Conservation (phyloP, 192 early-diverging fungal genomes). For the Lobosporangium transversale region DNA sequence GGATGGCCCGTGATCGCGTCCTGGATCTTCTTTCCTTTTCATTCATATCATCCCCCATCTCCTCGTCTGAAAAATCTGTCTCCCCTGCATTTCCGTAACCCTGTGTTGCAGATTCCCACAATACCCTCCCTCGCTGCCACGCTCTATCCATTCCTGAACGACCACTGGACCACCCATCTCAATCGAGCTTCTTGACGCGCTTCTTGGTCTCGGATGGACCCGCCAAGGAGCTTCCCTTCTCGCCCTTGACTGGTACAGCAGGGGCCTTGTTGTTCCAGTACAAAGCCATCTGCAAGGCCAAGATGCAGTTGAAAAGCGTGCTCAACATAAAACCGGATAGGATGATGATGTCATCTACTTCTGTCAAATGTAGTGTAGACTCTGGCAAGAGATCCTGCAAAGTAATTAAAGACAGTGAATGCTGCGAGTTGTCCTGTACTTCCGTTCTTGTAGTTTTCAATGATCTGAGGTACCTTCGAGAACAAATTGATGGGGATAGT, state of each 20-base stretch:
- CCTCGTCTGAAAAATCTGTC: constrained; percentile 3
- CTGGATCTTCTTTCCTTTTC: constrained; percentile 28
- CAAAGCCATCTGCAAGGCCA: constrained; percentile 80
- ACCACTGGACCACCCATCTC: constrained; percentile 53
- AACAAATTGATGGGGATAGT: constrained; percentile 84
- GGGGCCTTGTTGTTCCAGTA: constrained; percentile 74
- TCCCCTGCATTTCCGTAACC: neutral
- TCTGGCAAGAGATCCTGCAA: constrained; percentile 85
- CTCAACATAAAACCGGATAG: constrained; percentile 76
- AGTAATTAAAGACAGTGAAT: constrained; percentile 90
- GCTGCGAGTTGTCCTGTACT: constrained; percentile 92
- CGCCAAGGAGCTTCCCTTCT: constrained; percentile 3
- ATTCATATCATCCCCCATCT: constrained; percentile 1
- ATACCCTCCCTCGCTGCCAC: constrained; percentile 24
- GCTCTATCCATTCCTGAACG: constrained; percentile 32
- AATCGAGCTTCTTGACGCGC: constrained; percentile 50
- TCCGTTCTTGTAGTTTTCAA: constrained; percentile 80
- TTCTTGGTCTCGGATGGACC: constrained; percentile 40
- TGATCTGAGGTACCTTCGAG: constrained; percentile 92
- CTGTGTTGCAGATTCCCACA: constrained; percentile 13
- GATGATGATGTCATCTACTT: constrained; percentile 86
- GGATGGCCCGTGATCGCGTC: constrained; percentile 43
- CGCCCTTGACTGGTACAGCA: constrained; percentile 13
- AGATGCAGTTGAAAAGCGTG: constrained; percentile 76
- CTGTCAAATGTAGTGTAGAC: constrained; percentile 93